These are phyloP conservation scores for Magnaporthiopsis poae DNA, from an alignment of 2,329 filamentous ascomycete species.

Conservation along the genomic window DNA sequence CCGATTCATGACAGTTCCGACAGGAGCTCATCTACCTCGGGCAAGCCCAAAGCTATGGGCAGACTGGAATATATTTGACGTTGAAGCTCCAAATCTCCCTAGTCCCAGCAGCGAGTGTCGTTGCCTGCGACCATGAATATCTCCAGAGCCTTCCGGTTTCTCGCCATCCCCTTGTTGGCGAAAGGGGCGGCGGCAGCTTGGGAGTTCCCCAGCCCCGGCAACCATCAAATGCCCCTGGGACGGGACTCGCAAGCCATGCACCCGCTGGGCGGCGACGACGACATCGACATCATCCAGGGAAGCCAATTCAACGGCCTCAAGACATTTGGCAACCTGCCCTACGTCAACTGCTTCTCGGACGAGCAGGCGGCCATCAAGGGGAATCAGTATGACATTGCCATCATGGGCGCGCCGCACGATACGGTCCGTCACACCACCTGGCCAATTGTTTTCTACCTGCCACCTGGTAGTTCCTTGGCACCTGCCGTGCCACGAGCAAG, in stretches of 20 bases:
- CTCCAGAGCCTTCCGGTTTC: too few species aligned
- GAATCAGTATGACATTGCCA: conserved; percentile 45
- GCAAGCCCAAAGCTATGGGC: too few species aligned
- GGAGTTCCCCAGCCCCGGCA: conserved; percentile 4
- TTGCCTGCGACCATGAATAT: background rate
- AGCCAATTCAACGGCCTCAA: conserved; percentile 46
- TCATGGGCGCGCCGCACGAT: conserved; percentile 41
- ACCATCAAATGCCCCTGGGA: conserved; percentile 2
- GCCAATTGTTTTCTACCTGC: background rate
- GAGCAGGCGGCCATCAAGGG: conserved; percentile 28
- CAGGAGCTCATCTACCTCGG: too few species aligned
- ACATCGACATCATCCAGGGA: conserved; percentile 30
- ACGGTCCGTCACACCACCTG: conserved; percentile 21
- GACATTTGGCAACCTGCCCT: conserved; percentile 52
- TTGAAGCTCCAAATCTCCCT: background rate
- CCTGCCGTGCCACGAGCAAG: too few species aligned
- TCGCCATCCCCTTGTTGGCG: background rate
- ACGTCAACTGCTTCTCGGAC: conserved; percentile 50
- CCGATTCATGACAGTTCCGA: too few species aligned
- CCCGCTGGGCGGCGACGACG: conserved; percentile 16
- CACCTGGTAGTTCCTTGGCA: background rate
- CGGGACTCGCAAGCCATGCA: background rate
- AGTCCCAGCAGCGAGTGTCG: background rate
- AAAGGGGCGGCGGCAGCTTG: conserved; percentile 4
- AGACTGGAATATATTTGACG: too few species aligned